Base-by-base conservation (phyloP, 169 alveolate species). In the Perkinsus olseni region DNA sequence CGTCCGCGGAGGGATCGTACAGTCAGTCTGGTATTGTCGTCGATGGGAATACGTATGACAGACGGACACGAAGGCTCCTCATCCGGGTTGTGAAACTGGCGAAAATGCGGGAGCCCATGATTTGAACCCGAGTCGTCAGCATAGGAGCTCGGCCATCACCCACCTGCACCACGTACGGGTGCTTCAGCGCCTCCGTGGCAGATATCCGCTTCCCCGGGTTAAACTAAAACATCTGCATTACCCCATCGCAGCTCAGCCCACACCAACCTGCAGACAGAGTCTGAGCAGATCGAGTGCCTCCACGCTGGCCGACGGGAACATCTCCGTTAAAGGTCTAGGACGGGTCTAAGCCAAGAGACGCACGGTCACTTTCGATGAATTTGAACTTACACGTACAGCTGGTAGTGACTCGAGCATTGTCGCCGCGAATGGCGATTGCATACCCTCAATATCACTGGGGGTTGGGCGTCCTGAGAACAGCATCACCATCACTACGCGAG, bases 211-310 rank as follows among this genome's bases (percentile, higher is more conserved):
- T 97, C 82, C 93, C 94, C 38, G 99, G 99, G 93, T 97, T 97
- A 93, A 97, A 98, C 94, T 97, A 97, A 74, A 98, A 95, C 90
- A 98, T 95, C 94, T 96, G 97, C n/a, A n/a, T n/a, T n/a, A n/a
- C n/a, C 24, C 62, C 62, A 45, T 45, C 62, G 62, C 17, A 45
- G 62, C 62, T 17, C 17, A 6, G 6, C 62, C 62, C 17, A 6
- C 17, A 45, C 62, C 6, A 17, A 45, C 62, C 62, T 45, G 62
- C 62, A 45, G 62, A 45, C 62, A 45, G 17, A 45, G 62, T 93
- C 96, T 96, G 31, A 98, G 93, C 34, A 98, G 95, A 93, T 98
- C 99, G 20, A 98, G 94, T 38, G 99, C 99, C 94, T 97, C 98
- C 40, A 94, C 94, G 17, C 94, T 91, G 0, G 97, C 97, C n/a